Evolutionary conservation across 1,284 basidiomycete species (phyloP), one percentile per base, ranked within the genome.

Genomic region (Puccinia coronata): DNA sequence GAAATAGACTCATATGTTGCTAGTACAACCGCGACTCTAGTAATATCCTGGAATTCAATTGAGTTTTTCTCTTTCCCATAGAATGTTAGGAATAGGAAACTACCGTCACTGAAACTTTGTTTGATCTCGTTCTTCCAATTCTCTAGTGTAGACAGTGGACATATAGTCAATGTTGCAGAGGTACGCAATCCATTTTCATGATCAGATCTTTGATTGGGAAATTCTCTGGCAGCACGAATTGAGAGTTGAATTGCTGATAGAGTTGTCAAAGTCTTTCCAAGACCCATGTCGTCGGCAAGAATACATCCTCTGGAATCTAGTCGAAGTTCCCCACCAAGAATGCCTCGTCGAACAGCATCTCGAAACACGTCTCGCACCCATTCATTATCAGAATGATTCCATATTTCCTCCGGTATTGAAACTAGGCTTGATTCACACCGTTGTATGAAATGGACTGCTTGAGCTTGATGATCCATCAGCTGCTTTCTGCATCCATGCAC

Each of bases 71-170:
- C 41, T 47, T 49, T 69, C 1, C 65, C 65, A 69, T 69, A 31
- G 28, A 43, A 69, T 2, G 47, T 34, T 43, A 0, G 18, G 23
- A n/a, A 69, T n/a, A 41, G 65, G 47, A 69, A 41, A 31, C 1
- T 47, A 39, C 34, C 34, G 4, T 43, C 25, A 18, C 11, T 12
- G 14, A 47, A 69, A 36, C 47, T 39, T 4, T 18, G 14, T 23
- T 69, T 31, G 12, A 69, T 69, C 11, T 69, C n/a, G 23, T 69
- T 69, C 18, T 14, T 69, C 65, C 65, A 69, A 41, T 69, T 69
- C 4, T 69, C 65, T 6, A 47, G 14, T 2, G 65, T 69, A 2
- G 65, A 69, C 4, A 69, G 41, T 47, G 65, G 65, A 11, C 65
- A 69, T 34, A 69, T 69, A 12, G 47, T 51, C n/a, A 70, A 51